A percentile compares a stretch with the other conserved stretches of the same genome.
Conservation (phyloP, 768 basidiomycete genomes). For the Mycena vulgaris region DNA sequence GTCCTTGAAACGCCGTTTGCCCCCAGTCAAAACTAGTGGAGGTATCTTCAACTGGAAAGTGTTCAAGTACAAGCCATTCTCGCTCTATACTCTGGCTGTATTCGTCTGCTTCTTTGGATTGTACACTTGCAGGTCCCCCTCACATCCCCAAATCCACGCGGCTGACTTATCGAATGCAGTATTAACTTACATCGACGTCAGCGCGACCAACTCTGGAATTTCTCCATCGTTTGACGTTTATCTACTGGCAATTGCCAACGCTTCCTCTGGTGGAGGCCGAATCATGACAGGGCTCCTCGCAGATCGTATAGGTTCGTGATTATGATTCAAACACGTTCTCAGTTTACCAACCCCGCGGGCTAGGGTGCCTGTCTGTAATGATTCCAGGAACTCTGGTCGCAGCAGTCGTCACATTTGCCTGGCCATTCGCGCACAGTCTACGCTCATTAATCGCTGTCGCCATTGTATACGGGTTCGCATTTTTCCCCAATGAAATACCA, state of each 20-base stretch:
- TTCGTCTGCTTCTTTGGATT: slow-evolving; percentile 76
- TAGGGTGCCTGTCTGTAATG: slow-evolving; percentile 80
- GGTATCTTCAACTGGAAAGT: slow-evolving; percentile 71
- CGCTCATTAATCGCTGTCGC: slow-evolving; percentile 66
- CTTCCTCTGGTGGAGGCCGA: slow-evolving; percentile 74
- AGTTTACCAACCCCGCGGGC: background rate
- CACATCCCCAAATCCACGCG: background rate
- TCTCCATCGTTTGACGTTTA: slow-evolving; percentile 71
- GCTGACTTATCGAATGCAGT: slow-evolving; percentile 53
- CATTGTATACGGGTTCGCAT: slow-evolving; percentile 74
- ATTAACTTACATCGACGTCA: slow-evolving; percentile 76
- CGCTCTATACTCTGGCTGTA: slow-evolving; percentile 70
- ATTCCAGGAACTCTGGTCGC: slow-evolving; percentile 72
- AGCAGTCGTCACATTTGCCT: slow-evolving; percentile 73
- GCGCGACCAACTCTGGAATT: slow-evolving; percentile 67
- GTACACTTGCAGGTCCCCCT: slow-evolving; percentile 66
- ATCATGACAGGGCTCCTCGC: slow-evolving; percentile 66
- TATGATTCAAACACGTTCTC: background rate
- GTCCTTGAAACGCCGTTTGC: slow-evolving; percentile 67
- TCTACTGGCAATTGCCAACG: slow-evolving; percentile 78
- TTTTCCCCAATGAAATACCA: slow-evolving; percentile 14
- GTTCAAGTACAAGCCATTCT: slow-evolving; percentile 68
- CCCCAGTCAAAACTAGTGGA: slow-evolving; percentile 66
- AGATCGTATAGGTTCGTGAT: slow-evolving; percentile 66
- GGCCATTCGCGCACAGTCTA: slow-evolving; percentile 73